Evolutionary conservation across 495 filamentous ascomycete species (phyloP), one percentile per base, ranked within the genome.

Genomic region (Durotheca rogersii): DNA sequence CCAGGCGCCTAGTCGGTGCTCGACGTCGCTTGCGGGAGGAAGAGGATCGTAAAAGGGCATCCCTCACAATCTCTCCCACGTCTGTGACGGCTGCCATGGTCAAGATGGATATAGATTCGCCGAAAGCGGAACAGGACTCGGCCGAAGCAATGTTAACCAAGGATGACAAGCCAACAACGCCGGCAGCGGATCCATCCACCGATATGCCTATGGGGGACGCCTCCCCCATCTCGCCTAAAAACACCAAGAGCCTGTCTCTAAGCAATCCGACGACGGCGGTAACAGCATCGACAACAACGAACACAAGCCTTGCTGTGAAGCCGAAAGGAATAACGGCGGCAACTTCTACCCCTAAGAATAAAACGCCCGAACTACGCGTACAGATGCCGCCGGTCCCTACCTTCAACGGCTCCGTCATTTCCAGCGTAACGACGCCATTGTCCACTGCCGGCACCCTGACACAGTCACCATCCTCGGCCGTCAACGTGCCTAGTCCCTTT

Each of bases 391-490:
- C 72, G 9, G 70, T 77, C 7, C 71, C 68, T 2, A 67, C 65
- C 3, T 71, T 72, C 23, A 69, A 51, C 23, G 67, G 49, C 33
- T 43, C 56, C 3, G 57, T 68, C 0, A 48, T 48, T 4, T 40
- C 65, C 6, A 63, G 59, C 10, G 54, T 65, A 4, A 67, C 68
- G 1, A 79, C 75, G 7, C 71, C 78, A 9, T 21, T 67, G 20
- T 76, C 76, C 18, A 67, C 75, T 1, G 66, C 61, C 7, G 66
- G 69, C 25, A 67, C 74, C 7, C 31, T 70, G 1, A 55, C 70
- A 0, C 81, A 82, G 31, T 83, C 84, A 0, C 78, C 84, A 11
- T 74, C 77, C 40, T 67, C 71, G 3, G 61, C 58, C 14, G 52
- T 29, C 23, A 59, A 56, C 42, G 34, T 69, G 34, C 64, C 72